Evolutionary conservation across 306 rosid genomes (phyloP), one percentile per base, ranked within the genome.

Genomic region (Pueraria montana): DNA sequence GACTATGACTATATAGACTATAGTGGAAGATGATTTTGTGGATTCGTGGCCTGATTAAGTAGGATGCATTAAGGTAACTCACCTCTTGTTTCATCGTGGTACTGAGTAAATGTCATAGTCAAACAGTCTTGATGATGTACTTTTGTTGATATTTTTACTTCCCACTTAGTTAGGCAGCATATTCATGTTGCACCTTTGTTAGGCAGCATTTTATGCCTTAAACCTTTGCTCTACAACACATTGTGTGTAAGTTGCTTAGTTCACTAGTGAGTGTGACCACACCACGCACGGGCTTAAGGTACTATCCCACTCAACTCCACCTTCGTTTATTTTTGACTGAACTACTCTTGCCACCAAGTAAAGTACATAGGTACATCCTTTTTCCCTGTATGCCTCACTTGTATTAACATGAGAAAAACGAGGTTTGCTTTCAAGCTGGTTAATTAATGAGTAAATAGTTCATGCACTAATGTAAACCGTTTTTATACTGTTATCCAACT

Each of bases 91-190:
- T 75, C 20, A 68, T 36, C 3, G 13, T 49, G 14, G n/a, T 49
- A 55, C 14, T 24, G 17, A 59, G 66, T 59, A 59, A 59, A 58
- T 38, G 74, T 74, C 68, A 30, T 34, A 16, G 23, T 77, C 74
- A 73, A 78, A 61, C 16, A 61, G 40, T 59, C 2, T 14, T 10
- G 63, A 71, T 30, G 68, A 14, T 10, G 67, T 79, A 61, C 16
- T 53, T 70, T 58, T 50, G 10, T 21, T 56, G 17, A 65, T 73
- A 27, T 62, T 84, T 1, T 78, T 82, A 16, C 53, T 59, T 42
- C 74, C 83, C 87, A 80, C 94, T 66, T 40, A 48, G 62, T 36
- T 73, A 73, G 65, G 65, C 65, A 59, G 65, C 65, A 59, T 59
- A 59, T 84, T 55, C 69, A 23, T 66, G 82, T 53, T 53, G 30